Evolutionary conservation across 352 stramenopile genomes (phyloP), one percentile per base, ranked within the genome.

Genomic region (Pythium vanterpoolii): DNA sequence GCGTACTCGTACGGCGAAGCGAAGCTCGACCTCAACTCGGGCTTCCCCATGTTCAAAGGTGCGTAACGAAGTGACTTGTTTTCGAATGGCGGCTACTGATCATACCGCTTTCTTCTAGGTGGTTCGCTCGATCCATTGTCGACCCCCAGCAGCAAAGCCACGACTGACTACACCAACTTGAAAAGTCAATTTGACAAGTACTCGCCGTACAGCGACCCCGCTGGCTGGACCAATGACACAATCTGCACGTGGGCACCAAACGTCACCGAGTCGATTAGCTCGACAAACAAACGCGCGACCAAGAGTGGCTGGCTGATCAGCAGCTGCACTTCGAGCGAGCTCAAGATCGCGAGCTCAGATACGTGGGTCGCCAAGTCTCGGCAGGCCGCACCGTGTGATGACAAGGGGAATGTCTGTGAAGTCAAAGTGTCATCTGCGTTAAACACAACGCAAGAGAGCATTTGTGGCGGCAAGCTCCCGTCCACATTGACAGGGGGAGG

Each of bases 1-100:
- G 86, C 84, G 31, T 95, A 95, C 52, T 93, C 86, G 44, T 95
- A 89, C 58, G 86, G 86, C 60, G 73, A 95, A 83, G 86, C 86
- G 4, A 93, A 90, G 52, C 69, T 95, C 28, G 61, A 67, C 5
- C 62, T 51, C 19, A 79, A 80, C 46, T 90, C 86, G 10, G 63
- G 78, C 24, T 95, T 89, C 54, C 85, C 85, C 2, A 90, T 95
- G 77, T 91, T 95, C 45, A 90, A 68, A 50, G 84, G 83, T 90
- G 67, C 26, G 64, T 24, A n/a, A n/a, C n/a, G 34, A 42, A 13
- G 8, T 9, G 34, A 5, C 36, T 9, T 18, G 24, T 11, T 13
- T 51, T 50, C 18, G 19, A 34, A 7, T 50, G 5, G 36, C 44
- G n/a, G 39, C 21, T 27, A 27, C 7, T n/a, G 8, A 6, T 57